Base-by-base conservation (phyloP, 345 rosid genomes). In the Kandelia obovata region DNA sequence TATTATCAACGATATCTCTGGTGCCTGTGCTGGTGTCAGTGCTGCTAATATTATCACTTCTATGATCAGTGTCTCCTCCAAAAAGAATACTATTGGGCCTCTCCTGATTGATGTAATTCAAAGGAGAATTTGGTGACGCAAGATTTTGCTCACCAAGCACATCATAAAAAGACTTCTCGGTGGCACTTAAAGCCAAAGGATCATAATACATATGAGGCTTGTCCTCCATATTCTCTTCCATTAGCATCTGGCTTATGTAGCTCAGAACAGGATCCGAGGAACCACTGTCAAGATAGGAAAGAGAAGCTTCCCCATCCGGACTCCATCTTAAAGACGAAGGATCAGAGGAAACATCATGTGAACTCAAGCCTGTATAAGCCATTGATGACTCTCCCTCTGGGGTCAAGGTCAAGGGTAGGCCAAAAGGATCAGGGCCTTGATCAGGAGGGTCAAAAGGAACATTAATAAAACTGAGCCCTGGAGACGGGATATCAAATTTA, bases 251-350 rank as follows among this genome's bases (percentile, higher is more conserved):
- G 51, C 69, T 74, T 58, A 68, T 77, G 61, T 66, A 80, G 73
- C 67, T 53, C 31, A 73, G 70, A 73, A 61, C 65, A 43, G 73
- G 79, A 55, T 61, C 73, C 32, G 77, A 73, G 46, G 70, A 76
- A 46, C 58, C 73, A 31, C 69, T 77, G 27, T 75, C 88, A 3
- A 37, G 46, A 17, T 62, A 51, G 30, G 76, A 47, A 37, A 77
- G 76, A 31, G 71, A 62, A 65, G 76, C 49, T 52, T 71, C 80
- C 58, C 74, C 85, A 26, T 83, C 90, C 5, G 63, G 66, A 55
- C 69, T 73, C 63, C 62, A n/a, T 53, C 62, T 17, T 43, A 43
- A 13, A 13, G 13, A 13, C 5, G 53, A 56, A 37, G 70, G 60
- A 23, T 56, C 59, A 23, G 2, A 56, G 6, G 28, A 15, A 10